Percentiles rank a stretch among this genome's conserved stretches.
phyloP scores from a whole-genome alignment of 148 eudicot genomes.

The Rhododendron simsii region DNA sequence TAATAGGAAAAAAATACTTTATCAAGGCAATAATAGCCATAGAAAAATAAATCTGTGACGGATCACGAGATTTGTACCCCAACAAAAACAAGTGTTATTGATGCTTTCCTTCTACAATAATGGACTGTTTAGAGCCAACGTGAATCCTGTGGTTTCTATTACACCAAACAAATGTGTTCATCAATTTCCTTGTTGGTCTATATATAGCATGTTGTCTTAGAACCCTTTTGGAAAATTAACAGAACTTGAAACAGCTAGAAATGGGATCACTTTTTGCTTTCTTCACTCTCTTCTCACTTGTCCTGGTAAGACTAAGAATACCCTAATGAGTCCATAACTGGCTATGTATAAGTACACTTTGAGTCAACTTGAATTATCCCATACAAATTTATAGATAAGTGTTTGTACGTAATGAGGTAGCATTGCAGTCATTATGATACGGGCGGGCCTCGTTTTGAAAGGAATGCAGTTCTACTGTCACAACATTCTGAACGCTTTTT shows the following conservation, averaged over 20 bases:
- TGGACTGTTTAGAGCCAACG: not conserved
- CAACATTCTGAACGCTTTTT: not conserved
- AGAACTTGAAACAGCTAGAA: not conserved
- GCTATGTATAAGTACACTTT: not conserved
- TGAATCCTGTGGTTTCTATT: not conserved
- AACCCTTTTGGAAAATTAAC: too few relatives aligned
- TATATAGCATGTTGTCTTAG: not conserved
- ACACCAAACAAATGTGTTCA: not conserved
- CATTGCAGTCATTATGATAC: not conserved
- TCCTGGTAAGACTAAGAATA: conserved; percentile 19
- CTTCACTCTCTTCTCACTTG: conserved; percentile 20
- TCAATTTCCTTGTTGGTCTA: not conserved
- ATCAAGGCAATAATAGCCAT: not conserved
- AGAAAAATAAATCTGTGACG: not conserved
- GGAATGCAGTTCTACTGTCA: too few relatives aligned
- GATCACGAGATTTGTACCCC: not conserved
- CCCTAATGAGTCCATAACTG: not conserved
- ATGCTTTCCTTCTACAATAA: not conserved
- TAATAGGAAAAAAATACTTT: not conserved
- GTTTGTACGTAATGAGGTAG: not conserved
- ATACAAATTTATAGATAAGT: not conserved
- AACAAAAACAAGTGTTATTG: not conserved
- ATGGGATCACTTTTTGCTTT: conserved; percentile 23
- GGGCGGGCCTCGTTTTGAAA: not conserved
- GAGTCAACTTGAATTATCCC: not conserved